A percentile compares a stretch with the other conserved stretches of the same genome.
phyloP scores from a whole-genome alignment of 1,139 yeast species.

The Pneumocystis wakefieldiae region DNA sequence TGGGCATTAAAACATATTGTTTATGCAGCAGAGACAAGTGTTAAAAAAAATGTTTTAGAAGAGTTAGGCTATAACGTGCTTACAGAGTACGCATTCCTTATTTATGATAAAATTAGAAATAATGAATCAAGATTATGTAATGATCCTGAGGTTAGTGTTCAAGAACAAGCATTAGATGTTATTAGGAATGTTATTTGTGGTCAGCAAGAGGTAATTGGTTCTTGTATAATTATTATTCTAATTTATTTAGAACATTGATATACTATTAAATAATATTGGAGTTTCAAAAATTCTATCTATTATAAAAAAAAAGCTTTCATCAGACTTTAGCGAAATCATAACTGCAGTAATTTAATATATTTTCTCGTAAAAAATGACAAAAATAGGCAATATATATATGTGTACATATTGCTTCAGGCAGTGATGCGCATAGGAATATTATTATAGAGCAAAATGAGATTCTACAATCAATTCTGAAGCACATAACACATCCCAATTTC shows the following conservation, averaged over 20 bases:
- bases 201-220: slow-evolving; percentile 38
- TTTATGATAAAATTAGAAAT: slow-evolving; percentile 31
- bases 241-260: neutral
- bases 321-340: slow-evolving; percentile 24
- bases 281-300: slow-evolving; percentile 15
- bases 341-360: slow-evolving; percentile 22
- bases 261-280: slow-evolving; percentile 19
- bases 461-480: slow-evolving; percentile 26
- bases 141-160: slow-evolving; percentile 37
- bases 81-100: neutral
- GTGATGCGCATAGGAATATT: slow-evolving; percentile 33
- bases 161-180: slow-evolving; percentile 57
- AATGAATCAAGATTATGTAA: slow-evolving; percentile 35
- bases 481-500: slow-evolving; percentile 26
- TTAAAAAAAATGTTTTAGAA: slow-evolving; percentile 23
- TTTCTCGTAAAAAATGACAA: neutral
- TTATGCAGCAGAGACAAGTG: slow-evolving; percentile 29
- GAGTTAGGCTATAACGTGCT: neutral
- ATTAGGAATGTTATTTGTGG: slow-evolving; percentile 60
- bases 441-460: slow-evolving; percentile 32
- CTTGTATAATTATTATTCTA: slow-evolving; percentile 21
- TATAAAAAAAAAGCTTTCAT: slow-evolving; percentile 18
- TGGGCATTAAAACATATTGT: slow-evolving; percentile 45
- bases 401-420: slow-evolving; percentile 44
- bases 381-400: slow-evolving; percentile 32